These are phyloP conservation scores for Xanthoceras sorbifolium DNA, from an alignment of 345 rosid species.

Conservation along the genomic window DNA sequence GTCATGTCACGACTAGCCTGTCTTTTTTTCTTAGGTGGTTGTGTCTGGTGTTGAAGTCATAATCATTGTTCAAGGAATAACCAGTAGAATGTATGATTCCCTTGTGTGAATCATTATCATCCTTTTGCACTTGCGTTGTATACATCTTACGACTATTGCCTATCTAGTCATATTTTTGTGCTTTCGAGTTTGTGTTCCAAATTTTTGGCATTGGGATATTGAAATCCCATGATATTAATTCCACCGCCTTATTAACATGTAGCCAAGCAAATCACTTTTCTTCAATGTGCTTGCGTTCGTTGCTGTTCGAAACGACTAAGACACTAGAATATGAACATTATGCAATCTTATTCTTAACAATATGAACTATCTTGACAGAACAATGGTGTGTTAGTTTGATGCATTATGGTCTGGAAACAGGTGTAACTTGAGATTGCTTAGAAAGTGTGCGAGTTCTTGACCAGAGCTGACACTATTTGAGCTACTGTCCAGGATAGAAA, in stretches of 20 bases:
- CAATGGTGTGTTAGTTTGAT: background rate
- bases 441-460: background rate
- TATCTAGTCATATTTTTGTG: background rate
- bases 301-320: no score
- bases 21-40: conserved; percentile 1
- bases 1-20: background rate
- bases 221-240: background rate
- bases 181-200: background rate
- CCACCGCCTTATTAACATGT: background rate
- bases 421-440: background rate
- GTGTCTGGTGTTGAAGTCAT: background rate
- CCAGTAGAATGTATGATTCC: conserved; percentile 6
- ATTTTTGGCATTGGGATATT: background rate
- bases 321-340: background rate
- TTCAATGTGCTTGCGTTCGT: no score
- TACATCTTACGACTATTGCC: background rate
- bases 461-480: background rate
- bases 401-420: background rate
- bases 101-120: background rate
- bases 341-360: background rate
- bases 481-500: background rate
- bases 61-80: conserved; percentile 10
- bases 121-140: background rate
- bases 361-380: background rate
- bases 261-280: background rate